phyloP scores from a whole-genome alignment of 169 alveolate species.

The Eimeria praecox region DNA sequence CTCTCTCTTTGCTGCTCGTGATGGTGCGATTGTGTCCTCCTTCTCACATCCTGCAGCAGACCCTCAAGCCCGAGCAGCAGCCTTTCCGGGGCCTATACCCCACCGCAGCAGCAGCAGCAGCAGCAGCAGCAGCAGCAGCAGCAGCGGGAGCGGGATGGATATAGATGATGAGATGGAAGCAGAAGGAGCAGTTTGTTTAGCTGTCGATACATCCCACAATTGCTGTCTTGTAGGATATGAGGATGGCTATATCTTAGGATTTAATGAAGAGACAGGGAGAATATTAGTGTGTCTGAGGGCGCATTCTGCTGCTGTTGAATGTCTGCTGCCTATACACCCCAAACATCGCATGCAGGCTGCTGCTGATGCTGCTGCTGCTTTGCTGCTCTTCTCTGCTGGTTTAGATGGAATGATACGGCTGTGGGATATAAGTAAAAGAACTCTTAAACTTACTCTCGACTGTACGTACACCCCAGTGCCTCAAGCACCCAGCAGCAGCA shows the following conservation, averaged over 20 bases:
- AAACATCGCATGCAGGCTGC: background rate
- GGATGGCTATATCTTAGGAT: background rate
- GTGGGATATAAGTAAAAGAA: conserved; percentile 2
- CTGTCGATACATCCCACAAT: background rate
- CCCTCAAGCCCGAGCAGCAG: conserved; percentile 8
- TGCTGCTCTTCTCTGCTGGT: conserved; percentile 3
- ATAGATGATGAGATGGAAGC: background rate
- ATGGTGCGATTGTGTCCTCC: background rate
- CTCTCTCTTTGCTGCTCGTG: conserved; percentile 16
- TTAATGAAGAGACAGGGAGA: background rate
- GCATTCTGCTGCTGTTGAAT: conserved; percentile 27
- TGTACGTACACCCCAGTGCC: conserved; percentile 15
- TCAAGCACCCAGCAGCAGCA: background rate
- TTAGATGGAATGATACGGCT: background rate
- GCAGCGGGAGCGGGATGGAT: conserved; percentile 40
- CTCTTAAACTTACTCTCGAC: background rate
- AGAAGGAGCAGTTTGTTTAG: conserved; percentile 7
- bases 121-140: conserved; percentile 57
- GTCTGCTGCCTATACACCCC: conserved; percentile 32
- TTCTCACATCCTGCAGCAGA: background rate
- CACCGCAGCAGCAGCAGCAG: conserved; percentile 24
- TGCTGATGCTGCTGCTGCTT: background rate
- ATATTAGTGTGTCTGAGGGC: background rate
- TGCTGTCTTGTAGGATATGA: conserved; percentile 30
- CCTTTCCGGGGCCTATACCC: background rate